A percentile compares a stretch with the other conserved stretches of the same genome.
These are phyloP conservation scores for Corchorus capsularis DNA, from an alignment of 345 rosid species.

Conservation along the genomic window DNA sequence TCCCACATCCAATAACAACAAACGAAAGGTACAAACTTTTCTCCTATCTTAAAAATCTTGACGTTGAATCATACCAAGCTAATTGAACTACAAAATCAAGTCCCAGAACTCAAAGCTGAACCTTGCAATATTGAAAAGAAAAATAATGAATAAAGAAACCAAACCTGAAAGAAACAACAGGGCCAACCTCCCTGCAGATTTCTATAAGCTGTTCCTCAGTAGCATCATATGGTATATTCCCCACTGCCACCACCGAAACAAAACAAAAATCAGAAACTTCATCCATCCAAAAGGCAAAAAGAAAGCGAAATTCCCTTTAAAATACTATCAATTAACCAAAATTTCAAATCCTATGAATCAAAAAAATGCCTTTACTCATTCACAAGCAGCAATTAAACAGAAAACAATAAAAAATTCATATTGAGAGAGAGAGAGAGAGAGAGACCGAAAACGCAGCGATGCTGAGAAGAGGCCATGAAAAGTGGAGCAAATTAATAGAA, in stretches of 20 bases:
- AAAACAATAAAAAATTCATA: background rate
- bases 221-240: slow-evolving; percentile 97
- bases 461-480: slow-evolving; percentile 90
- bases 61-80: background rate
- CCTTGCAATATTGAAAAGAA: background rate
- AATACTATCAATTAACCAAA: background rate
- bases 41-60: background rate
- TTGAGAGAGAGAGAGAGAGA: no score
- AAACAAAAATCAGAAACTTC: background rate
- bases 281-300: no score
- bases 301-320: no score
- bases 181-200: slow-evolving; percentile 96
- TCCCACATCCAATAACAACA: no score
- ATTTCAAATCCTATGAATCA: background rate
- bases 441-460: slow-evolving; percentile 92
- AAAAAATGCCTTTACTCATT: background rate
- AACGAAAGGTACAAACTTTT: no score
- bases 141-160: slow-evolving; percentile 14
- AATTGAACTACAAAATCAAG: background rate
- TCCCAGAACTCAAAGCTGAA: background rate
- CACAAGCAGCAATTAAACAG: slow-evolving; percentile 15
- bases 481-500: slow-evolving; percentile 38
- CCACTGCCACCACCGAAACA: slow-evolving; percentile 53
- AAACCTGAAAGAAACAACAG: slow-evolving; percentile 97
- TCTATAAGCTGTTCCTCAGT: slow-evolving; percentile 98